phyloP scores from a whole-genome alignment of 1,284 basidiomycete species.

The Ganoderma lucidum region DNA sequence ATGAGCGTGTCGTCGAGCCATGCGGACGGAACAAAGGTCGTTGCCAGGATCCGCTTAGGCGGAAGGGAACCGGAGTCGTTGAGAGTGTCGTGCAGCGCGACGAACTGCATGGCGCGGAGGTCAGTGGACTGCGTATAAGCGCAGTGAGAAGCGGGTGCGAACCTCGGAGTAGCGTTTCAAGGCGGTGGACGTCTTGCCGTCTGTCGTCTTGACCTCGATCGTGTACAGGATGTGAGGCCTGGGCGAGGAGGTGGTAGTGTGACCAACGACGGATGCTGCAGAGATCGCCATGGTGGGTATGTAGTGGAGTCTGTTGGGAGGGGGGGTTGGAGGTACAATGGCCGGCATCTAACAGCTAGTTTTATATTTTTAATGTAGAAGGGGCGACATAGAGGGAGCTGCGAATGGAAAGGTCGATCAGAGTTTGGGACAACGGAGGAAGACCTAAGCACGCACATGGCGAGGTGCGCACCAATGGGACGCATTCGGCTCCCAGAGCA shows the following conservation, averaged over 20 bases:
- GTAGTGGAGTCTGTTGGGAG: conserved; percentile 7
- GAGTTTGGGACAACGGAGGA: conserved; percentile 13
- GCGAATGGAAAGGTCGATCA: conserved; percentile 25
- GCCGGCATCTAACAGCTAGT: conserved; percentile 9
- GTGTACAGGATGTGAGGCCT: conserved; percentile 59
- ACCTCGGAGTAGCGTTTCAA: conserved; percentile 61
- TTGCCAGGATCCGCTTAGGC: conserved; percentile 56
- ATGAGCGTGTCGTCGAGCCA: conserved; percentile 62
- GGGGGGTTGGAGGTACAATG: not conserved
- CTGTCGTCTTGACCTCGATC: conserved; percentile 46
- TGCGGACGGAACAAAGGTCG: conserved; percentile 57
- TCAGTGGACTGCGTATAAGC: not conserved
- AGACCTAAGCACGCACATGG: conserved; percentile 24
- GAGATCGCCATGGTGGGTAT: conserved; percentile 31
- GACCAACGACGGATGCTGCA: conserved; percentile 45
- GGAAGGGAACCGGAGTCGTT: conserved; percentile 51
- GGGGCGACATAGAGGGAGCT: conserved; percentile 21
- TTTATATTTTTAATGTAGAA: conserved; percentile 18
- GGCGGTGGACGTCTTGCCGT: conserved; percentile 45
- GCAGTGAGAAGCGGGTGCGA: conserved; percentile 28
- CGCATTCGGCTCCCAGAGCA: conserved; percentile 8
- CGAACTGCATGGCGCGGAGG: conserved; percentile 46
- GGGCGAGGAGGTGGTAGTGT: conserved; percentile 60
- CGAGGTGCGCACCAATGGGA: conserved; percentile 7
- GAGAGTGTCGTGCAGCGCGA: conserved; percentile 49